Percentiles rank a stretch among this genome's conserved stretches.
These are phyloP conservation scores for Xylaria sp. DNA, from an alignment of 2,329 filamentous ascomycete species.

Conservation along the genomic window DNA sequence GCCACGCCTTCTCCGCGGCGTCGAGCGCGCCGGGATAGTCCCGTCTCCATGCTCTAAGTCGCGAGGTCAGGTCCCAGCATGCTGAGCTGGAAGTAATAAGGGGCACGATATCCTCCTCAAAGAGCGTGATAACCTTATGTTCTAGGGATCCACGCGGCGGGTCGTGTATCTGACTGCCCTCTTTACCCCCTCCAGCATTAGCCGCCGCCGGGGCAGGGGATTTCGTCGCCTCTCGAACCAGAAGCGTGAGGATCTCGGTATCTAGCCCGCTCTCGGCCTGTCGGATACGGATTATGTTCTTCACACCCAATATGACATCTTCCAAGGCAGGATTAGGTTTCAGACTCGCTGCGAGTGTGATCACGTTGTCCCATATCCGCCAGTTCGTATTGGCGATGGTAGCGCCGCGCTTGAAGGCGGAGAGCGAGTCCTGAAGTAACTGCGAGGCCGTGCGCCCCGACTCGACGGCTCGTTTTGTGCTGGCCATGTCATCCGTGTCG, in stretches of 20 bases:
- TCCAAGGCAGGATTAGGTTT: constrained; percentile 70
- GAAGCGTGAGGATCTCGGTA: constrained; percentile 68
- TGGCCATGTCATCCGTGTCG: constrained; percentile 36
- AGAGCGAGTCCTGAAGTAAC: constrained; percentile 75
- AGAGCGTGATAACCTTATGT: constrained; percentile 69
- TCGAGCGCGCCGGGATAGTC: constrained; percentile 77
- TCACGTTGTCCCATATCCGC: constrained; percentile 96
- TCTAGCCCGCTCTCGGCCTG: constrained; percentile 82
- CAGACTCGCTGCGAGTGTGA: constrained; percentile 82
- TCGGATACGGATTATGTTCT: constrained; percentile 76
- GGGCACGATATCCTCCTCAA: constrained; percentile 78
- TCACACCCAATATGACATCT: constrained; percentile 78
- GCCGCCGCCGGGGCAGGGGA: constrained; percentile 39
- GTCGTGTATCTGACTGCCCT: constrained; percentile 42
- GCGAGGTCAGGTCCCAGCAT: constrained; percentile 77
- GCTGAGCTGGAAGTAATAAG: constrained; percentile 80
- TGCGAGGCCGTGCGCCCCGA: constrained; percentile 57
- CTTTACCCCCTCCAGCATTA: constrained; percentile 36
- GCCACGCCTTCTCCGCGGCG: constrained; percentile 89
- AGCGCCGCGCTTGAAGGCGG: constrained; percentile 86
- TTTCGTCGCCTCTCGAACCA: constrained; percentile 71
- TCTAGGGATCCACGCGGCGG: constrained; percentile 64
- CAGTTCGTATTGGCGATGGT: constrained; percentile 83
- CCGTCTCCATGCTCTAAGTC: constrained; percentile 74
- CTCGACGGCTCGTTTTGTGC: constrained; percentile 40